Evolutionary conservation across 176 grass and related monocot species (phyloP).

Genomic region (Rhipidocladum racemiflorum): DNA sequence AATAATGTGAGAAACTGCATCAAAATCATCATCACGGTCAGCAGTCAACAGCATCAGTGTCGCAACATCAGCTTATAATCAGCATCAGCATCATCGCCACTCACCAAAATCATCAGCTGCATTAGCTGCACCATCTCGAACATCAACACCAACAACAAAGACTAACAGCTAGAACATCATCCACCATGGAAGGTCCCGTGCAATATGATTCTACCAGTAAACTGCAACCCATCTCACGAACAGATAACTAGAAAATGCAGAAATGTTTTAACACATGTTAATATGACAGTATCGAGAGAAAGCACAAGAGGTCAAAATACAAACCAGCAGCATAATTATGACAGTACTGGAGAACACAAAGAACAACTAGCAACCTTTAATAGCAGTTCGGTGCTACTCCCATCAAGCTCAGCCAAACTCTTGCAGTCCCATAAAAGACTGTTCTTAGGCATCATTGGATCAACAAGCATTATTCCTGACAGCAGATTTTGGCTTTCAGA

Average conservation of each 20-base stretch:
- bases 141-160: slow-evolving; percentile 47
- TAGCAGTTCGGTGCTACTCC: slow-evolving; percentile 30
- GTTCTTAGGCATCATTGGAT: slow-evolving; percentile 10
- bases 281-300: slow-evolving; percentile 21
- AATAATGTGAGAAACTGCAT: neutral
- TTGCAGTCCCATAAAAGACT: neutral
- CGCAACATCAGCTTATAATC: slow-evolving; percentile 4
- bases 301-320: slow-evolving; percentile 25
- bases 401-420: slow-evolving; percentile 10
- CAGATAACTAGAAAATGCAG: slow-evolving; percentile 69
- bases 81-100: slow-evolving; percentile 27
- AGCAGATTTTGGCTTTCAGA: slow-evolving; percentile 14
- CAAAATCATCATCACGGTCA: neutral
- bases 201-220: slow-evolving; percentile 50
- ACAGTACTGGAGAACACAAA: slow-evolving; percentile 28
- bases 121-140: slow-evolving; percentile 33
- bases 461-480: slow-evolving; percentile 35
- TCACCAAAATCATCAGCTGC: slow-evolving; percentile 37
- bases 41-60: slow-evolving; percentile 23
- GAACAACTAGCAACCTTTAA: slow-evolving; percentile 54
- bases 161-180: slow-evolving; percentile 55
- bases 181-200: slow-evolving; percentile 35
- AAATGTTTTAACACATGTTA: slow-evolving; percentile 48
- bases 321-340: slow-evolving; percentile 27
- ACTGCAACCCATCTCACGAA: slow-evolving; percentile 52